Base-by-base conservation (phyloP, 2,329 filamentous ascomycete genomes). In the Penicillium sp. region DNA sequence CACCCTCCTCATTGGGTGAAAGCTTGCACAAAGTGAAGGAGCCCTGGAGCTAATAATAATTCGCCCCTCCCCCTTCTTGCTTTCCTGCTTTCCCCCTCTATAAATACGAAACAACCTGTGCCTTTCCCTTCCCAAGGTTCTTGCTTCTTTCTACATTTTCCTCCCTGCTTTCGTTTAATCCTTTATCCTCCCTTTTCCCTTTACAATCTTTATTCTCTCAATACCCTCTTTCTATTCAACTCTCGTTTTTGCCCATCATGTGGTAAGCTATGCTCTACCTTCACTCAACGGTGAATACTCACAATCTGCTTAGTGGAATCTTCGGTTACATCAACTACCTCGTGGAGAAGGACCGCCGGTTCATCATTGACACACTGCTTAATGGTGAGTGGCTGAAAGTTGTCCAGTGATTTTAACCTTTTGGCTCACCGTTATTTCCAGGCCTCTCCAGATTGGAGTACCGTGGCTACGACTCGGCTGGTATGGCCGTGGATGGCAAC, bases 241-340 rank as follows among this genome's bases (percentile, higher is more conserved):
- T 58, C 44, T 45, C 16, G 38, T 49, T 44, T 50, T 58, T 46
- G 37, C 47, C 56, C 65, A 72, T 52, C 61, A 74, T 74, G 72
- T 74, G 72, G 72, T 74, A 67, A 51, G 71, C 63, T 44, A 26
- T 22, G 24, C 29, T 31, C 18, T n/a, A 29, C 40, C 24, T 38
- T 14, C 29, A n/a, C n/a, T 47, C 22, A 20, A 24, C 18, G 47
- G 39, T 49, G 29, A 3, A 29, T 53, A 50, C 64, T 69, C 16
- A 68, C 62, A 34, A 29, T 24, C 8, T 39, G 34, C 13, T 32
- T 34, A 75, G 72, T 71, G 72, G 72, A 58, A 75, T 75, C 50
- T 84, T 97, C 81, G 93, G 93, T 71, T 97, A 97, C 84, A 90
- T 97, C 82, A 97, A 97, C 83, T 97, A 97, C 81, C 82, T 97